Evolutionary conservation across 305 asterid species (phyloP), one percentile per base, ranked within the genome.

Genomic region (Galium porrigens): DNA sequence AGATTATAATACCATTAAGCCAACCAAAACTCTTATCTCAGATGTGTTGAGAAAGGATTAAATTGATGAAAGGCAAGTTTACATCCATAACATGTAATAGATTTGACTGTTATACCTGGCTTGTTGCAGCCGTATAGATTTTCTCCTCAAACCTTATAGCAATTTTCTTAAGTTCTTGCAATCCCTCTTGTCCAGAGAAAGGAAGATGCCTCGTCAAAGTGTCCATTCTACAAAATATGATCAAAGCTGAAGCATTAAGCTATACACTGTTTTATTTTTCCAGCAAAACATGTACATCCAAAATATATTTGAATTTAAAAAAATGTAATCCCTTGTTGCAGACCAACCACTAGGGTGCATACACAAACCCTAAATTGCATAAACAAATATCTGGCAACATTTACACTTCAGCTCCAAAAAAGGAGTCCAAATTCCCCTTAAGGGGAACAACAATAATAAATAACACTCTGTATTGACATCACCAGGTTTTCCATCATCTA

Each of bases 131-230:
- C 57, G 80, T 64, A 73, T 77, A 86, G 65, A 79, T 83, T 70
- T 84, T 83, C 72, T 83, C 94, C 85, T 89, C 96, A 74, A 81
- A 82, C 76, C 86, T 71, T 61, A 81, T 58, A 51, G 94, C 87
- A 73, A 82, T 85, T 42, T 82, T 84, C 70, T 76, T 73, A 25
- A 87, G 88, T 77, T 85, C 95, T 68, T 78, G 87, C 39, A 82
- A 75, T 58, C 84, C 86, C 66, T 82, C 95, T 72, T 73, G 79
- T 57, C 84, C 86, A 79, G 85, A 75, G 76, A 74, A 70, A 73
- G 95, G 91, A 64, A 83, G 83, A 76, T 81, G 88, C 74, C 86
- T 76, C 82, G 79, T 84, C 84, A 89, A 76, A 53, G 84, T 77
- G 34, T 84, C 88, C 82, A 84, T 76, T 78, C 95, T 86, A 69